Percentiles rank a stretch among this genome's conserved stretches.
Evolutionary conservation across 2,329 filamentous ascomycete species (phyloP).

Genomic region (Colletotrichum chrysophilum): DNA sequence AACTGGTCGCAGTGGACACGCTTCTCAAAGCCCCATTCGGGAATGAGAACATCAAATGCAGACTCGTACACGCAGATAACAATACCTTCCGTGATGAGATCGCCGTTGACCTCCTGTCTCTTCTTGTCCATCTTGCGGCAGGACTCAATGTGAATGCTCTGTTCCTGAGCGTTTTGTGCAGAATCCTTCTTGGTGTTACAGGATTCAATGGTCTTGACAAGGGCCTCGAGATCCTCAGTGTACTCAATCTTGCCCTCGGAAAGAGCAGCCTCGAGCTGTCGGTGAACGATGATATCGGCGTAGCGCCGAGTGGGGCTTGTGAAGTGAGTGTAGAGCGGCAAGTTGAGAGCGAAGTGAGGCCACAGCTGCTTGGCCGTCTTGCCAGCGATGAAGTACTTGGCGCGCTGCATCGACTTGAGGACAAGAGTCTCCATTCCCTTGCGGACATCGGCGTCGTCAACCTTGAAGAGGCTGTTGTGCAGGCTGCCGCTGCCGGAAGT

Average conservation of each 20-base stretch:
- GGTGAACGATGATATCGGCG: constrained; percentile 92
- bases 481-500: constrained; percentile 86
- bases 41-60: constrained; percentile 96
- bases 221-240: constrained; percentile 83
- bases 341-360: constrained; percentile 90
- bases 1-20: constrained; percentile 98
- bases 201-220: constrained; percentile 91
- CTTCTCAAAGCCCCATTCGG: constrained; percentile 99
- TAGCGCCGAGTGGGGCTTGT: constrained; percentile 95
- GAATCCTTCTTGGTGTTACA: constrained; percentile 99
- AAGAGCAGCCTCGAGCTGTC: constrained; percentile 87
- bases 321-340: constrained; percentile 96
- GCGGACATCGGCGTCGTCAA: constrained; percentile 85
- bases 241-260: constrained; percentile 85
- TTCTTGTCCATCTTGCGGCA: constrained; percentile 96
- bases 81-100: constrained; percentile 94
- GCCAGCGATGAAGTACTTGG: constrained; percentile 90
- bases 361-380: constrained; percentile 80
- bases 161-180: constrained; percentile 94
- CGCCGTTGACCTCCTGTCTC: constrained; percentile 83
- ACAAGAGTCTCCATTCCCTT: constrained; percentile 98
- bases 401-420: constrained; percentile 93
- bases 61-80: constrained; percentile 98
- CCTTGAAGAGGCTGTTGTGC: constrained; percentile 93
- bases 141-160: constrained; percentile 97